phyloP scores from a whole-genome alignment of 495 filamentous ascomycete species.

The Tuber borchii region DNA sequence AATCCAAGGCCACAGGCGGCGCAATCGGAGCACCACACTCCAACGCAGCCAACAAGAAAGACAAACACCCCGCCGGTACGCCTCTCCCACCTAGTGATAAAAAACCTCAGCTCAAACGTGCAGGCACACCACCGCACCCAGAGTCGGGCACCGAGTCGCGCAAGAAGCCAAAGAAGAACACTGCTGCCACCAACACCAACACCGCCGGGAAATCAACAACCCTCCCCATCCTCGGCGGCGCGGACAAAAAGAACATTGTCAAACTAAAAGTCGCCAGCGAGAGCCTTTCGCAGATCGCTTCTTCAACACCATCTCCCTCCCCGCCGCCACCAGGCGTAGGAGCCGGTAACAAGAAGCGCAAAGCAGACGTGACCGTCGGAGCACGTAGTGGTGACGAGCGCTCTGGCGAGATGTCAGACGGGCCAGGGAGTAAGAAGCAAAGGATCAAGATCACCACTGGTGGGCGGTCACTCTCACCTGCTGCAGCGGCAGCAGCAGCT shows the following conservation, averaged over 20 bases:
- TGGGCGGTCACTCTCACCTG: constrained; percentile 32
- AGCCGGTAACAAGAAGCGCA: constrained; percentile 43
- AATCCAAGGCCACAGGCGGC: constrained; percentile 40
- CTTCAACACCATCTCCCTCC: constrained; percentile 41
- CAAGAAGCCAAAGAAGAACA: constrained; percentile 78
- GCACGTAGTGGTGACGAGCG: constrained; percentile 76
- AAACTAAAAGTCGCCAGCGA: constrained; percentile 43
- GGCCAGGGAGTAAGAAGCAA: constrained; percentile 54
- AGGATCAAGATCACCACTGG: constrained; percentile 57
- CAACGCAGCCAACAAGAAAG: constrained; percentile 19
- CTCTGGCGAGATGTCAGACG: constrained; percentile 69
- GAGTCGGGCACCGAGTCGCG: constrained; percentile 72
- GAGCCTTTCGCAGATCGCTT: constrained; percentile 44
- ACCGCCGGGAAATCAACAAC: constrained; percentile 22
- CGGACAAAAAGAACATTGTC: constrained; percentile 46
- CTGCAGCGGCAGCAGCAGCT: constrained; percentile 46
- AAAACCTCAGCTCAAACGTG: constrained; percentile 65
- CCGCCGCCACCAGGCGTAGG: constrained; percentile 47
- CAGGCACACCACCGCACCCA: constrained; percentile 78
- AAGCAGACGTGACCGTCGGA: constrained; percentile 51
- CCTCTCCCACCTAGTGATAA: constrained; percentile 56
- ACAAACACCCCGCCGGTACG: constrained; percentile 15
- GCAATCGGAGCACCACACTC: not conserved
- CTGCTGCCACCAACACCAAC: constrained; percentile 43
- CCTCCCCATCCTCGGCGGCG: constrained; percentile 25